Base-by-base conservation (phyloP, 148 eudicot species). In the Arctostaphylos glauca region DNA sequence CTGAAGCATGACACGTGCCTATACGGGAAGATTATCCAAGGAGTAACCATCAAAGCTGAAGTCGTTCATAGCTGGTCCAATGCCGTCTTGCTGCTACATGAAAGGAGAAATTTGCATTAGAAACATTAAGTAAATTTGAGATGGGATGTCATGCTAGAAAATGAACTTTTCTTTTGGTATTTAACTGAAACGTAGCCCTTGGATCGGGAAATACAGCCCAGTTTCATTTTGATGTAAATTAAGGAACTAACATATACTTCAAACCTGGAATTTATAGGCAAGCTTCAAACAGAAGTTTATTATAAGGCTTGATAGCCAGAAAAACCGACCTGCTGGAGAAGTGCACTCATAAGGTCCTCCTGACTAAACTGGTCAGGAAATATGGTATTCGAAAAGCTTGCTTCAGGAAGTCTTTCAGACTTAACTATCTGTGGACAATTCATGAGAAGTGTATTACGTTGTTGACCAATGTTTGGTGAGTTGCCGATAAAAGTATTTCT, bases 311-410 rank as follows among this genome's bases (percentile, higher is more conserved):
- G 70, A 81, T 9, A 53, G 52, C 23, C 66, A 68, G 64, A 70
- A 66, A 66, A 46, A 64, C 72, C 48, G 67, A 94, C 99, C 95
- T 93, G 98, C 85, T 90, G 92, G 46, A 96, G 91, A 43, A 94
- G 80, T 55, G 91, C 94, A 84, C 91, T 89, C 91, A 93, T 87
- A 81, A 96, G 89, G 84, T 96, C 98, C 4, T 96, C 99, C 79
- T 92, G 95, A 72, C 91, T 90, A 82, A 82, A 91, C 56, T 86
- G 89, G 80, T 91, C 89, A 1, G 85, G 83, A 77, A 86, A 89
- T 25, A 90, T 81, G 43, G 86, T 84, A 72, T 85, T 85, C 50
- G 87, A 89, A 50, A 86, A 81, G 86, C 87, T 90, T 49, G 85
- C 84, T 83, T 91, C 94, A n/a, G 92, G 84, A 64, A 87, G 83